These are phyloP conservation scores for Chaetomium cochliodes DNA, from an alignment of 495 filamentous ascomycete species.

Conservation along the genomic window DNA sequence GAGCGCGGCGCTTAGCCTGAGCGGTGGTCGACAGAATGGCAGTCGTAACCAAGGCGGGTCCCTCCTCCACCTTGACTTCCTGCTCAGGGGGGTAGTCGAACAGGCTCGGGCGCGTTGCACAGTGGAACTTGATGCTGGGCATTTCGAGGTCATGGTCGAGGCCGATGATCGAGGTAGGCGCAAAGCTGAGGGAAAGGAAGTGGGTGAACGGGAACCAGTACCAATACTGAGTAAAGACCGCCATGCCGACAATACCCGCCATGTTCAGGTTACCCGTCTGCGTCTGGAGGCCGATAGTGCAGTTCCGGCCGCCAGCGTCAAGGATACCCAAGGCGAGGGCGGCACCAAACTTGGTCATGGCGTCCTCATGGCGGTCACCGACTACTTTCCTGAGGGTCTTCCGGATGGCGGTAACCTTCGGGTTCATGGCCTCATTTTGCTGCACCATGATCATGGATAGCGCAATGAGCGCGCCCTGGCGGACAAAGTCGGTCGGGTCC, in stretches of 20 bases:
- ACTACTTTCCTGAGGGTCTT: slow-evolving; percentile 89
- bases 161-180: slow-evolving; percentile 90
- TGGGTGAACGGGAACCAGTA: slow-evolving; percentile 99
- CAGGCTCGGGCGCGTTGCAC: slow-evolving; percentile 87
- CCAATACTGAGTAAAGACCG: slow-evolving; percentile 99
- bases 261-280: slow-evolving; percentile 98
- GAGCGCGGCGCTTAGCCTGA: slow-evolving; percentile 90
- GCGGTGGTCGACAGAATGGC: slow-evolving; percentile 95
- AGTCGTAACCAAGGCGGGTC: slow-evolving; percentile 89
- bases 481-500: slow-evolving; percentile 97
- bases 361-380: slow-evolving; percentile 94
- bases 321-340: slow-evolving; percentile 95
- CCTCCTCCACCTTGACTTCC: slow-evolving; percentile 89
- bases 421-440: slow-evolving; percentile 95
- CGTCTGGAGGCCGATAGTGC: slow-evolving; percentile 95
- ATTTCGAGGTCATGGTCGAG: slow-evolving; percentile 91
- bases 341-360: slow-evolving; percentile 98
- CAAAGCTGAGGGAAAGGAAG: slow-evolving; percentile 91
- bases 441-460: slow-evolving; percentile 97
- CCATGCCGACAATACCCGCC: slow-evolving; percentile 95
- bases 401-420: slow-evolving; percentile 76
- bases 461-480: slow-evolving; percentile 93
- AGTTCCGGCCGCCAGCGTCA: slow-evolving; percentile 96
- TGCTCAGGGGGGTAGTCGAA: slow-evolving; percentile 98
- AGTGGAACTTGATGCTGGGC: slow-evolving; percentile 94